Conservation (phyloP, 352 stramenopile genomes). For the Thalassiosira hispida region DNA sequence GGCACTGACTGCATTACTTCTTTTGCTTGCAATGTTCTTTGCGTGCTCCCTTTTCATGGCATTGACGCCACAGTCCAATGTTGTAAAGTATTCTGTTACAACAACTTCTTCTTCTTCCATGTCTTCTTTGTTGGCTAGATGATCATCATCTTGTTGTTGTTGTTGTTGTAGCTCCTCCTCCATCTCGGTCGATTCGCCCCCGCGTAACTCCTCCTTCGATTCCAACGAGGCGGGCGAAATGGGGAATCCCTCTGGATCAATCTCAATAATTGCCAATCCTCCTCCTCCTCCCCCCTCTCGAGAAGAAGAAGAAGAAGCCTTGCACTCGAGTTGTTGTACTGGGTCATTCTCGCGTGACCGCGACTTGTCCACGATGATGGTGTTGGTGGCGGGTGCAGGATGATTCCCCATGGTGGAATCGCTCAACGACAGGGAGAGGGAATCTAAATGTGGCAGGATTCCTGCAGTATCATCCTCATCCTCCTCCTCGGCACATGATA, state of each 20-base stretch:
- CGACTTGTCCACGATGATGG: too few species aligned
- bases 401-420: constrained; percentile 1
- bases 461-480: neutral
- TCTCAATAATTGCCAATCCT: constrained; percentile 5
- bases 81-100: neutral
- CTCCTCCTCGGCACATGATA: neutral
- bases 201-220: neutral
- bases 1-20: too few species aligned
- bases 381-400: too few species aligned
- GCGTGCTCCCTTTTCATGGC: neutral
- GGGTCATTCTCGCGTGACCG: neutral
- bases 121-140: neutral
- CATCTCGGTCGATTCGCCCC: neutral
- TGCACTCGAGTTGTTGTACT: too few species aligned
- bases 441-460: constrained; percentile 16
- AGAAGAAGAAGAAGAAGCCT: neutral
- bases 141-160: neutral
- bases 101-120: neutral
- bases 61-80: constrained; percentile 1
- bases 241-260: constrained; percentile 40
- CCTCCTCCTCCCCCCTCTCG: neutral
- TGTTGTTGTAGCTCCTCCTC: neutral
- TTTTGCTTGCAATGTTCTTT: neutral
- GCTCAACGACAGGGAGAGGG: constrained; percentile 19
- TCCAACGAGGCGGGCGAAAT: neutral